Base-by-base conservation (phyloP, 2,329 filamentous ascomycete species). In the Beauveria rudraprayagi region DNA sequence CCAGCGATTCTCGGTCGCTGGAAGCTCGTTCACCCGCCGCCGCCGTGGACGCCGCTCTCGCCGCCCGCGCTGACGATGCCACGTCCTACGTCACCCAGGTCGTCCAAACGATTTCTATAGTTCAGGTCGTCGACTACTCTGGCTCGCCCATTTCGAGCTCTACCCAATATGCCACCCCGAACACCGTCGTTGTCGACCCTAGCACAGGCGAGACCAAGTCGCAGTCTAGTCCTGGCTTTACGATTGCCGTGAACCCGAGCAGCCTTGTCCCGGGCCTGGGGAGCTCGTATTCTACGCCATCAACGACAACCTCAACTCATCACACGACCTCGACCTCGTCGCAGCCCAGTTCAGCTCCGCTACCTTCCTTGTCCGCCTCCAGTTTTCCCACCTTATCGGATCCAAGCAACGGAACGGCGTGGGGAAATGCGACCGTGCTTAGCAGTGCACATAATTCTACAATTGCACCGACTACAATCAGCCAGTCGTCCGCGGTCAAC, bases 91-190 rank as follows among this genome's bases (percentile, higher is more conserved):
- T 81, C 66, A 79, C 75, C 16, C 71, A 74, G 63, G 73, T 85
- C 67, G 73, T 83, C 58, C 76, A 83, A 70, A 84, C 82, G 66
- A 71, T 85, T 64, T 82, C 81, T 28, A 73, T 84, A 68, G 70
- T 84, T 60, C 77, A 83, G 65, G 67, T 80, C 63, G 76, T 83
- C 64, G 80, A 84, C 70, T 71, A 72, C 51, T 68, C 70, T 50
- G 82, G 82, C 63, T 74, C 73, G 30, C 73, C 77, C 54, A 67
- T 82, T 51, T 70, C 74, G 56, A 68, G 78, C 24, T 71, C 76
- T 62, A 84, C 81, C 37, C 65, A 77, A 60, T 70, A 68, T 65
- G 71, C 73, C 46, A 64, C 73, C 51, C 69, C 76, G 43, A 70
- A 72, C 66, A 77, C 77, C 60, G 69, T 74, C 60, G 67, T 76